Percentiles rank a stretch among this genome's conserved stretches.
Conservation (phyloP, 1,284 basidiomycete genomes). For the Ceratobasidium sp. region DNA sequence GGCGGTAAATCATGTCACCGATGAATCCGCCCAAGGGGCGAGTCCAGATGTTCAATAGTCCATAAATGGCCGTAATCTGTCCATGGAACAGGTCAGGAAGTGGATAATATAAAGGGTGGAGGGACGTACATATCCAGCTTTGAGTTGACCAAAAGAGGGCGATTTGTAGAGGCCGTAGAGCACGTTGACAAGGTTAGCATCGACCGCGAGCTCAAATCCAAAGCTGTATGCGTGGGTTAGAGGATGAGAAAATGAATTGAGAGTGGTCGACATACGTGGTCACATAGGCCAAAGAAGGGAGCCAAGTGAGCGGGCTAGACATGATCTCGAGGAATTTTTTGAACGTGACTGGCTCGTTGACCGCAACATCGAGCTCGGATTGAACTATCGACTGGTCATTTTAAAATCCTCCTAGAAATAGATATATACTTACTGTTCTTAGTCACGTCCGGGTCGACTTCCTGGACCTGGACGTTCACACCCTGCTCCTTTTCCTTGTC, state of each 20-base stretch:
- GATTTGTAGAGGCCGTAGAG: slow-evolving; percentile 60
- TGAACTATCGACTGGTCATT: slow-evolving; percentile 47
- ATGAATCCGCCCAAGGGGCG: slow-evolving; percentile 67
- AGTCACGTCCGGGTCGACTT: slow-evolving; percentile 52
- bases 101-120: neutral
- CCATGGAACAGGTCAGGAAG: neutral
- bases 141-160: slow-evolving; percentile 61
- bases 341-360: slow-evolving; percentile 65
- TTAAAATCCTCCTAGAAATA: slow-evolving; percentile 5
- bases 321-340: slow-evolving; percentile 59
- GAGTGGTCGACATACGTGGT: slow-evolving; percentile 55
- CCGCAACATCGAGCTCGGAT: slow-evolving; percentile 62
- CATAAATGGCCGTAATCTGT: slow-evolving; percentile 60
- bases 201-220: slow-evolving; percentile 70
- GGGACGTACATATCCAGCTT: slow-evolving; percentile 65
- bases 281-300: slow-evolving; percentile 67
- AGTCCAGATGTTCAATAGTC: slow-evolving; percentile 67
- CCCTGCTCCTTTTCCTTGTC: slow-evolving; percentile 49
- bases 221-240: slow-evolving; percentile 54
- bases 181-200: slow-evolving; percentile 67
- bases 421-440: slow-evolving; percentile 48
- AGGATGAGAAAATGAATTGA: no score
- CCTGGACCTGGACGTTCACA: slow-evolving; percentile 51
- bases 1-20: slow-evolving; percentile 64
- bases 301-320: slow-evolving; percentile 68